Conservation (phyloP, 768 basidiomycete species). For the Solioccasus polychromus region DNA sequence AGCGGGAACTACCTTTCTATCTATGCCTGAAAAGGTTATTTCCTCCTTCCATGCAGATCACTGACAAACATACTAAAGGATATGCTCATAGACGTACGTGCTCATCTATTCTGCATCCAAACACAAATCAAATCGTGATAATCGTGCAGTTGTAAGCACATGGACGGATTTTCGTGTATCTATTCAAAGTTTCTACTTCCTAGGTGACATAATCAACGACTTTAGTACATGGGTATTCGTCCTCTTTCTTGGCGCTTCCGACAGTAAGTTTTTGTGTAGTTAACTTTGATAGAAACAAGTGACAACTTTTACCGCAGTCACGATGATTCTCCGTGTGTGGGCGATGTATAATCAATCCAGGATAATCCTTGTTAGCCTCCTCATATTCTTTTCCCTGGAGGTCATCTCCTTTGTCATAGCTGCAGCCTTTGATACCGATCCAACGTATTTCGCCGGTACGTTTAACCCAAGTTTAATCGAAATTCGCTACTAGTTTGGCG, state of each 20-base stretch:
- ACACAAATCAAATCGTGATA: neutral
- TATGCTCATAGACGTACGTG: too few species aligned
- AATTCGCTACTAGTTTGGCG: neutral
- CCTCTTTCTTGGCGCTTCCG: constrained; percentile 3
- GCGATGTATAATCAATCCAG: constrained; percentile 1
- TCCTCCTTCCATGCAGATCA: neutral
- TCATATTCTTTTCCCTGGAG: neutral
- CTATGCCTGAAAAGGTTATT: neutral
- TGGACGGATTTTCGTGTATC: too few species aligned
- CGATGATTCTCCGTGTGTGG: constrained; percentile 3
- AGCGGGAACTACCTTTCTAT: neutral
- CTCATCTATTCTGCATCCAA: neutral
- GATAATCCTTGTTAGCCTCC: neutral
- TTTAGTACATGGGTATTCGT: neutral
- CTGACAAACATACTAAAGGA: too few species aligned
- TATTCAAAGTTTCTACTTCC: neutral
- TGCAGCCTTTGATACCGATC: neutral
- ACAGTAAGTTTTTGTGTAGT: constrained; percentile 1
- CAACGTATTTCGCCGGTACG: neutral
- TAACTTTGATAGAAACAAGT: neutral
- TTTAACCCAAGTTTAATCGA: neutral
- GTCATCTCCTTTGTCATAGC: neutral
- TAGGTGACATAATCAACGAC: neutral
- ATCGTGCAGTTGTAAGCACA: constrained; percentile 3
- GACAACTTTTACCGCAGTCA: neutral